Evolutionary conservation across 257 asterid species (phyloP), one percentile per base, ranked within the genome.

Genomic region (Galeopsis tetrahit): DNA sequence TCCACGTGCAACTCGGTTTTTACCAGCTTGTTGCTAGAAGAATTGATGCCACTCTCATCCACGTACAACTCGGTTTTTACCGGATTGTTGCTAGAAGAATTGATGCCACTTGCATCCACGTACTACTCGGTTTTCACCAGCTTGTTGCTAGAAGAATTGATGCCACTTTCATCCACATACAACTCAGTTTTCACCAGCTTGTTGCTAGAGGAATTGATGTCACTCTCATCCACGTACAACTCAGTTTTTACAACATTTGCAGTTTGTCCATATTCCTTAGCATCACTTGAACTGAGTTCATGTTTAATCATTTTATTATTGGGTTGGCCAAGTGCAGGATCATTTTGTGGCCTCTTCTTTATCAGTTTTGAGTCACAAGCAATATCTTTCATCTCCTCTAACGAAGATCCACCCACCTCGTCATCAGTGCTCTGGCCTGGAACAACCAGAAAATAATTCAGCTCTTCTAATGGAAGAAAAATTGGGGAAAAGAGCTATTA

Each of bases 281-380:
- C 51, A 75, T 76, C 66, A 51, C 71, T 71, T 28, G 51, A 66
- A 44, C 65, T 52, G 66, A 42, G 56, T 65, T 83, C 89, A 42
- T 79, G 76, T 64, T 63, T 74, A 11, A 73, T 43, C 53, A 70
- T 84, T 78, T 85, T 83, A 58, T 85, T 82, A 56, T 78, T 83
- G 72, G 82, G 68, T 79, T 85, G 87, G 68, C 98, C 98, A 68
- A 93, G 97, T 6, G 63, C 81, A 74, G 94, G 92, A 83, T 93
- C 85, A n/a, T 83, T 59, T 71, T 69, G 88, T 74, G 97, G 97
- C 88, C 97, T 85, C 78, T 84, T 87, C 71, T 84, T 87, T 51
- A 73, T 65, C 78, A 70, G 71, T 33, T 77, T 72, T 17, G 68
- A 63, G 75, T 75, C 84, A 17, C 74, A 59, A 55, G 79, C 78